phyloP scores from a whole-genome alignment of 352 stramenopile species.

The Achlya hypogyna region DNA sequence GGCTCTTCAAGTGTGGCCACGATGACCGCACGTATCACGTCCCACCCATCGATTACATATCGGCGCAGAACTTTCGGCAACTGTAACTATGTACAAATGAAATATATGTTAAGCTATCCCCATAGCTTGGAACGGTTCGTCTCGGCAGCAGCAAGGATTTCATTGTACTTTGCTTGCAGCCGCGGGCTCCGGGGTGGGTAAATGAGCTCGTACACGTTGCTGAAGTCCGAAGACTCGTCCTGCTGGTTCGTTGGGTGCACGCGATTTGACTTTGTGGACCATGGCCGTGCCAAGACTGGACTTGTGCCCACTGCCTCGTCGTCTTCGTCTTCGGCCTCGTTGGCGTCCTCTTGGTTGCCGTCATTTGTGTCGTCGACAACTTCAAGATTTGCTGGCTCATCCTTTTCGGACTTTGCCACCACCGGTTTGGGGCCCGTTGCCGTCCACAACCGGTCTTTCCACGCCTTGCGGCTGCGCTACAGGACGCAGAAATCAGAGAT shows the following conservation, averaged over 20 bases:
- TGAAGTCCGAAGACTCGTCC: neutral
- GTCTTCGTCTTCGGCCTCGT: conserved; percentile 1
- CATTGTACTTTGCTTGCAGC: conserved; percentile 15
- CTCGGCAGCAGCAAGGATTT: conserved; percentile 25
- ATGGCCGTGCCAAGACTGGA: neutral
- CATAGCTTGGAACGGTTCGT: conserved; percentile 38
- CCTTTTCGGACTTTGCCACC: neutral
- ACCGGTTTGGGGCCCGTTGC: conserved; percentile 5
- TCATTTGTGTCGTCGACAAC: neutral
- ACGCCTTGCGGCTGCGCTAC: conserved; percentile 24
- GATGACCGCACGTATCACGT: too few relatives aligned
- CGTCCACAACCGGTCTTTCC: conserved; percentile 31
- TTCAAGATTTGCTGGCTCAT: neutral
- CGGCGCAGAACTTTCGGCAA: too few relatives aligned
- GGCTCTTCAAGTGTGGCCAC: too few relatives aligned
- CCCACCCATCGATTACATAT: too few relatives aligned
- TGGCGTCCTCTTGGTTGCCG: neutral
- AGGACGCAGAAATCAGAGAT: neutral
- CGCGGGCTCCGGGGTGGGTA: neutral
- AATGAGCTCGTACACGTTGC: conserved; percentile 12
- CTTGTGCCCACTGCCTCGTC: neutral
- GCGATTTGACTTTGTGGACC: neutral
- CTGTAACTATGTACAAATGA: too few relatives aligned
- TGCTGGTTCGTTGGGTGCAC: neutral
- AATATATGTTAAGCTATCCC: too few relatives aligned